phyloP scores from a whole-genome alignment of 768 basidiomycete species.

The Amanita phalloides region DNA sequence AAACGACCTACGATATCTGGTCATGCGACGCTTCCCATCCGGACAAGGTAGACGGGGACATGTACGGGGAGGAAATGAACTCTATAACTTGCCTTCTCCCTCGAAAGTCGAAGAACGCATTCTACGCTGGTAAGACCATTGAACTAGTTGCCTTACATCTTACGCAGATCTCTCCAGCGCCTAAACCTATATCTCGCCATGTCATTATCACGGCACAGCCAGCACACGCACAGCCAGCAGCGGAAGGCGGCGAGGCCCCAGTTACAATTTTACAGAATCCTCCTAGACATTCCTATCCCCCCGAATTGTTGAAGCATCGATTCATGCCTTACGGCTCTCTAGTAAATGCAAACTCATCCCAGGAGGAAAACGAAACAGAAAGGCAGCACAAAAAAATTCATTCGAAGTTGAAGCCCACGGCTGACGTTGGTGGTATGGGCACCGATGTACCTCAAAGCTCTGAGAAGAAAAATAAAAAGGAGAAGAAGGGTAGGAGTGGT shows the following conservation, averaged over 20 bases:
- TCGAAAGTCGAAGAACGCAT: constrained; percentile 41
- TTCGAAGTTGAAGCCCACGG: constrained; percentile 3
- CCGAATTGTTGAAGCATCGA: constrained; percentile 48
- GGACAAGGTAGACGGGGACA: constrained; percentile 21
- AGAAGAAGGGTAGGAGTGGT: constrained; percentile 37
- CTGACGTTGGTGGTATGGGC: constrained; percentile 12
- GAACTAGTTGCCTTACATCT: neutral
- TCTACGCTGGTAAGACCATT: constrained; percentile 40
- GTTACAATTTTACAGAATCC: constrained; percentile 31
- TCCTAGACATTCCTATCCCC: constrained; percentile 45
- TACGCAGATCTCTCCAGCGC: neutral
- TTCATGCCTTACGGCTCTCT: constrained; percentile 56
- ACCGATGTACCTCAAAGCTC: constrained; percentile 10
- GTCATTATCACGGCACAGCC: constrained; percentile 47
- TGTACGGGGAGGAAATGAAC: constrained; percentile 51
- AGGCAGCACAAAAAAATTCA: neutral
- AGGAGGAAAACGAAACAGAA: constrained; percentile 6
- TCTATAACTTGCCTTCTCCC: constrained; percentile 55
- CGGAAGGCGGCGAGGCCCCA: constrained; percentile 7
- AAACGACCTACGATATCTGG: constrained; percentile 56
- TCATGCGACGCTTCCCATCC: constrained; percentile 12
- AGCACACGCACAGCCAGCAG: constrained; percentile 13
- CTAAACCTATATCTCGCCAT: constrained; percentile 42
- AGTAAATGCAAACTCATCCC: constrained; percentile 13
- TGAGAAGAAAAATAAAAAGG: constrained; percentile 16